Evolutionary conservation across 495 filamentous ascomycete genomes (phyloP).

Genomic region (Penicillium lagena): DNA sequence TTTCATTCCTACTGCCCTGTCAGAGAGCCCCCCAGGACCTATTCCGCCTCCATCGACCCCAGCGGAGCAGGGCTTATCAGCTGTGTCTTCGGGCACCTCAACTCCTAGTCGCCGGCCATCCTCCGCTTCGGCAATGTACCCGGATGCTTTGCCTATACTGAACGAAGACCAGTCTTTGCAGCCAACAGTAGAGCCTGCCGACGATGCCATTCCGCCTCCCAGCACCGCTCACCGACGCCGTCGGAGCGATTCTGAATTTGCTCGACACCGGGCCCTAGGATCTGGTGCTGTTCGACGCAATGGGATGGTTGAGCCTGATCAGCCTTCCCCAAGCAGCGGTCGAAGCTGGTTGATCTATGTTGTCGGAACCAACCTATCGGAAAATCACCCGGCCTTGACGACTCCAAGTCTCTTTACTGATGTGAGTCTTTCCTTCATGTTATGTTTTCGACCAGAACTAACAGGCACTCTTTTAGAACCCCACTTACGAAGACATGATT

Average conservation of each 20-base stretch:
- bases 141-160: conserved; percentile 26
- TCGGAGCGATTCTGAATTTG: conserved; percentile 57
- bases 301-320: conserved; percentile 61
- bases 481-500: conserved; percentile 77
- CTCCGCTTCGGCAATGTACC: conserved; percentile 42
- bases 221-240: conserved; percentile 44
- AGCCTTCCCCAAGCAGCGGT: conserved; percentile 39
- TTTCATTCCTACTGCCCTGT: conserved; percentile 33
- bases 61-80: conserved; percentile 54
- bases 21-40: conserved; percentile 56
- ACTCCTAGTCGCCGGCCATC: conserved; percentile 50
- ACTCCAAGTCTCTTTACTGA: conserved; percentile 74
- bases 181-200: conserved; percentile 22
- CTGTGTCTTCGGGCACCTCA: conserved; percentile 49
- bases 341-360: conserved; percentile 79
- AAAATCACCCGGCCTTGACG: conserved; percentile 70
- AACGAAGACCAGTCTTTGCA: conserved; percentile 27
- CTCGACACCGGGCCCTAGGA: conserved; percentile 52
- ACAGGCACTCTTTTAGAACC: conserved; percentile 41
- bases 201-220: conserved; percentile 14
- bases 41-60: conserved; percentile 65
- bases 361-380: conserved; percentile 67
- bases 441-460: not conserved
- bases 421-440: conserved; percentile 28
- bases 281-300: conserved; percentile 59